Evolutionary conservation across 768 basidiomycete species (phyloP), one percentile per base, ranked within the genome.

Genomic region (Tylopilus felleus): DNA sequence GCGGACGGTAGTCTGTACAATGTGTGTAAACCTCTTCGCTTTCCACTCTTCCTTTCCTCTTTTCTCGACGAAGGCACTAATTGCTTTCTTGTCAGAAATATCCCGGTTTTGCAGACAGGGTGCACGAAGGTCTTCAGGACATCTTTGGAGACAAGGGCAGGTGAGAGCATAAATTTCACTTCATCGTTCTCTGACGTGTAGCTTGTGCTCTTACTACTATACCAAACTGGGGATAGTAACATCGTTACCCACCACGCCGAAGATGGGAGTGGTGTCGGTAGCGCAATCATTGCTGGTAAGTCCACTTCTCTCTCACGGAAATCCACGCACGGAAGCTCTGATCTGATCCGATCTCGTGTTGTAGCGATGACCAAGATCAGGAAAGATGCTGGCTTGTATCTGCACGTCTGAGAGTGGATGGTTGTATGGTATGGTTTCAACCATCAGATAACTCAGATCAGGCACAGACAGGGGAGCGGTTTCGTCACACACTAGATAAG

Each of bases 1-100:
- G 93, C 93, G 2, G 96, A 98, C 66, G 96, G 96, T 4, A 90
- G 86, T n/a, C 71, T 98, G 63, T 98, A 98, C 73, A 96, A 95
- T 64, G 93, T 94, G 57, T 57, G 87, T 58, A 28, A 35, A 46
- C 39, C 13, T 14, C 8, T 40, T 21, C 19, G 21, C 23, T 52
- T 36, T 49, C 23, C 51, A 40, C n/a, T 16, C 39, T 25, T 9
- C 8, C 10, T 29, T 12, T 29, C 10, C 38, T 8, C 17, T 13
- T 40, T 31, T 25, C 5, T 14, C 9, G n/a, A 52, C 14, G 21
- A 25, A 21, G 42, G 29, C 12, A 31, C 41, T 60, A n/a, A 60
- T 49, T 23, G 0, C 8, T 33, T 31, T 31, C 14, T 49, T n/a
- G 7, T 19, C 54, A 98, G 93, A 97, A 98, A 91, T 98, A 98